These are phyloP conservation scores for Cladosporium sp. DNA, from an alignment of 2,329 filamentous ascomycete genomes.

Conservation along the genomic window DNA sequence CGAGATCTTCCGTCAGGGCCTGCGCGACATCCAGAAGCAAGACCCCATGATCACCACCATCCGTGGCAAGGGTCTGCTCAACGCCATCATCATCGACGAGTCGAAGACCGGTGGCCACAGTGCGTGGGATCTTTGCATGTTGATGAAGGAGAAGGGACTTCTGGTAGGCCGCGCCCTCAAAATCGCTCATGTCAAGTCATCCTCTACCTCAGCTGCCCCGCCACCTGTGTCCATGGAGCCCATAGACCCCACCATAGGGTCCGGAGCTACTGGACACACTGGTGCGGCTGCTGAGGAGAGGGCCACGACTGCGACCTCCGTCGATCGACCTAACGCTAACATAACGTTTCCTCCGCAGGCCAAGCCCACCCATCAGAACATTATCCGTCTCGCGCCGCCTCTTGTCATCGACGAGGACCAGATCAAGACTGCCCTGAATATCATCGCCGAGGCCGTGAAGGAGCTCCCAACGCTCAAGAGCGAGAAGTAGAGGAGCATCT, in stretches of 20 bases:
- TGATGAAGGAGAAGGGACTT: constrained; percentile 91
- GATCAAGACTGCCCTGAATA: constrained; percentile 67
- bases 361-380: constrained; percentile 97
- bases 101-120: constrained; percentile 73
- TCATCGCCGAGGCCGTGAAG: constrained; percentile 73
- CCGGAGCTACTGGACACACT: not conserved
- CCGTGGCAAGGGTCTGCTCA: constrained; percentile 87
- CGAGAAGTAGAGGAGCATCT: constrained; percentile 27
- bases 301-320: constrained; percentile 10
- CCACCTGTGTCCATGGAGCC: not conserved
- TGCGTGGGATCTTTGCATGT: constrained; percentile 93
- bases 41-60: constrained; percentile 75
- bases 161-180: constrained; percentile 54
- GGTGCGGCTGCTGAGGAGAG: constrained; percentile 7
- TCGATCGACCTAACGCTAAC: constrained; percentile 17
- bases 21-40: constrained; percentile 58
- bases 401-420: constrained; percentile 88
- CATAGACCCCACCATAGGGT: not conserved
- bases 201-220: not conserved
- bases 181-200: constrained; percentile 28
- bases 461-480: constrained; percentile 66
- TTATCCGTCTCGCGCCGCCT: constrained; percentile 95
- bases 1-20: constrained; percentile 71
- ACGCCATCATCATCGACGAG: constrained; percentile 95
- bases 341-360: constrained; percentile 51